Base-by-base conservation (phyloP, 2,329 filamentous ascomycete species). In the Paracorniculantispora psalliotae region DNA sequence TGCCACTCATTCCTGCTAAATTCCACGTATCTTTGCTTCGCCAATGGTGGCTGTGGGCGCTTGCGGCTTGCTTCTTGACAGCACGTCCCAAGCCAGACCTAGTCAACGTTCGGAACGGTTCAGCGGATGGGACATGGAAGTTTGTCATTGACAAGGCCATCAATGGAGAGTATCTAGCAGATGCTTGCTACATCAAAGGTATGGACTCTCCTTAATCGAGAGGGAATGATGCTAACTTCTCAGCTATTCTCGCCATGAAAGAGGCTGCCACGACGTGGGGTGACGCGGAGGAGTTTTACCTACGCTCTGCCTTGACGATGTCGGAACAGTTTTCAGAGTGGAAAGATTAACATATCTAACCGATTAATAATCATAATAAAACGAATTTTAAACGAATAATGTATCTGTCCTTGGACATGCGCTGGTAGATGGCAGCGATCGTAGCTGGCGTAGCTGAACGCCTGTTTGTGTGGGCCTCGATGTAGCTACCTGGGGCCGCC, bases 121-220 rank as follows among this genome's bases (percentile, higher is more conserved):
- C 85, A 79, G 82, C 41, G 82, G 79, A 1, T 85, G 86, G 66
- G 80, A 83, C 52, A n/a, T 99, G 94, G 94, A 81, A 84, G 6
- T 90, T 89, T 72, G 88, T 93, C 5, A 81, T 87, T 55, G 76
- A 89, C 55, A 82, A 85, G 72, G 91, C 89, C 2, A 68, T 96
- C 19, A 84, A 83, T 56, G 87, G 88, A 10, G 72, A 81, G 54
- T 85, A 86, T 74, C 78, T 84, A 10, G 84, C 81, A 1, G 91
- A 97, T 74, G 82, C 90, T 19, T 90, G 96, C 73, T 97, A 86
- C 68, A 86, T 97, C 33, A 96, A 97, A 76, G 85, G 89, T 86
- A 74, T 70, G 77, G 47, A 30, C 12, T 15, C 4, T 48, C 23
- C 8, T 6, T 26, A 43, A 41, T 55, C 21, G 4, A 15, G 21